Percentiles rank a stretch among this genome's conserved stretches.
Conservation (phyloP, 805 yeast species). For the Yamadazyma kitorensis region DNA sequence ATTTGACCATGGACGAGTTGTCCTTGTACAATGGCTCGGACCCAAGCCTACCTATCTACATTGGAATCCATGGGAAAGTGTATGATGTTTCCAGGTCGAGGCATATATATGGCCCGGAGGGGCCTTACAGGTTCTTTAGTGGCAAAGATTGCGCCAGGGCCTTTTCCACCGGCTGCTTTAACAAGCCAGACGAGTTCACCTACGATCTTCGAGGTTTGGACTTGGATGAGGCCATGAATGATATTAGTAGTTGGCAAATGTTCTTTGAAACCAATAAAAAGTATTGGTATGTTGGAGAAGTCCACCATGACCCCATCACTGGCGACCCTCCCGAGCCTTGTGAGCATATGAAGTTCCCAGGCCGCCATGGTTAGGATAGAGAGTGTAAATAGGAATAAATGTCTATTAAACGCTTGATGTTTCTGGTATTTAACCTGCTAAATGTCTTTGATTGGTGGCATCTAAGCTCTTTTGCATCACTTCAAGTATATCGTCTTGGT, state of each 20-base stretch:
- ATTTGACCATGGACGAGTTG: slow-evolving; percentile 46
- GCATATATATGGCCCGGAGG: slow-evolving; percentile 53
- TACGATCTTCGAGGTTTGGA: slow-evolving; percentile 65
- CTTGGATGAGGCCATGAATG: slow-evolving; percentile 31
- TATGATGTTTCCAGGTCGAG: slow-evolving; percentile 58
- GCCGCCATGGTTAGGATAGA: too few relatives aligned
- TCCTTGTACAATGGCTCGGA: slow-evolving; percentile 51
- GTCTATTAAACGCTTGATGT: too few relatives aligned
- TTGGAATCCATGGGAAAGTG: slow-evolving; percentile 59
- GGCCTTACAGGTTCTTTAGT: slow-evolving; percentile 50
- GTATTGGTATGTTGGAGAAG: slow-evolving; percentile 65
- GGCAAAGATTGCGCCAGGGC: slow-evolving; percentile 71
- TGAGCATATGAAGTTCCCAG: slow-evolving; percentile 25
- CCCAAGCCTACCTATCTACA: slow-evolving; percentile 47
- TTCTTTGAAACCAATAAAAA: slow-evolving; percentile 43
- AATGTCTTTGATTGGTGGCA: slow-evolving; percentile 1
- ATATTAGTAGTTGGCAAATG: slow-evolving; percentile 50
- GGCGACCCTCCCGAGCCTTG: slow-evolving; percentile 57
- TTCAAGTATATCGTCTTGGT: slow-evolving; percentile 50
- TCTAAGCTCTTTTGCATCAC: slow-evolving; percentile 53
- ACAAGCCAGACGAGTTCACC: slow-evolving; percentile 52
- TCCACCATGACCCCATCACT: slow-evolving; percentile 40
- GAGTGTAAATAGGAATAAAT: too few relatives aligned
- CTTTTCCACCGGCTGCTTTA: slow-evolving; percentile 68
- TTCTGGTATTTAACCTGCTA: too few relatives aligned